A percentile compares a stretch with the other conserved stretches of the same genome.
phyloP scores from a whole-genome alignment of 2,329 filamentous ascomycete species.

The Cadophora malorum region DNA sequence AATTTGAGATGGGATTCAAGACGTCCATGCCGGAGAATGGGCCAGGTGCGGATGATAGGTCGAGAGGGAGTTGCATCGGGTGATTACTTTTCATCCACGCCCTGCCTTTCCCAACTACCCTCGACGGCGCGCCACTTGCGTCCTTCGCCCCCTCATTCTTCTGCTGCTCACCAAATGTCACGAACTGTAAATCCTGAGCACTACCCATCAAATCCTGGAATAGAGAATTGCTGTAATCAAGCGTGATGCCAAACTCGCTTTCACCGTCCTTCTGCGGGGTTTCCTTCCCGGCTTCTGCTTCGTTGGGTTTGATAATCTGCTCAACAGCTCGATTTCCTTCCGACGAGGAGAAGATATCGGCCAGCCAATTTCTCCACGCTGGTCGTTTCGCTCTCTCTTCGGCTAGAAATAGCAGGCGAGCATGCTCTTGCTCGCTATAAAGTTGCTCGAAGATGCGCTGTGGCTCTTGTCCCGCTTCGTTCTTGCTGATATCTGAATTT shows the following conservation, averaged over 20 bases:
- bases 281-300: neutral
- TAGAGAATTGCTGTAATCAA: slow-evolving; percentile 36
- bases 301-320: neutral
- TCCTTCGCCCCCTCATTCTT: neutral
- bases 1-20: neutral
- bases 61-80: slow-evolving; percentile 28
- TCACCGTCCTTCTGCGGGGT: neutral
- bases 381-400: neutral
- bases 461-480: neutral
- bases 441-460: slow-evolving; percentile 53
- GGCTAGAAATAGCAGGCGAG: slow-evolving; percentile 43
- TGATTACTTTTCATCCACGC: slow-evolving; percentile 18
- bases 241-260: slow-evolving; percentile 33
- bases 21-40: neutral
- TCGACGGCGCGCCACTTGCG: neutral
- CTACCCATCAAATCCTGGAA: slow-evolving; percentile 37
- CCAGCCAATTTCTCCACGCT: slow-evolving; percentile 43
- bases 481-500: slow-evolving; percentile 5
- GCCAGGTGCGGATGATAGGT: slow-evolving; percentile 25
- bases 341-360: slow-evolving; percentile 23
- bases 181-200: slow-evolving; percentile 31
- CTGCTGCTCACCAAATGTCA: slow-evolving; percentile 32
- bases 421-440: slow-evolving; percentile 59
- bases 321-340: neutral
- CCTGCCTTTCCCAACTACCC: slow-evolving; percentile 14